These are phyloP conservation scores for Spathaspora girioi DNA, from an alignment of 805 yeast genomes.

Conservation along the genomic window DNA sequence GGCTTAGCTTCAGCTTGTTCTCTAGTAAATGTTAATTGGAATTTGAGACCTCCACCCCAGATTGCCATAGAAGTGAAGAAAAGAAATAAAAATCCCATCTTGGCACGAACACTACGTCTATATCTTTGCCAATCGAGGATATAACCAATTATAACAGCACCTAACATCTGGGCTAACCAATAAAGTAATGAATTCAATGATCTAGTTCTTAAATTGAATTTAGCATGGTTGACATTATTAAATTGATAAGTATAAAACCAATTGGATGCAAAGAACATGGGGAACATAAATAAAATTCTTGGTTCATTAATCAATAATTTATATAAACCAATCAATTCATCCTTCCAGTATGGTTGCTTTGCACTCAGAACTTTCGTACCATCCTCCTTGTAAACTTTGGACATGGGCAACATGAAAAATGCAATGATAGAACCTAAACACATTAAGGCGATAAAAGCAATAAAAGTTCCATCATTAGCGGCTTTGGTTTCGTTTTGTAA, in stretches of 20 bases:
- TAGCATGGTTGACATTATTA: conserved; percentile 52
- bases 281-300: conserved; percentile 45
- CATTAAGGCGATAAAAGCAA: conserved; percentile 53
- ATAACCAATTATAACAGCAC: conserved; percentile 49
- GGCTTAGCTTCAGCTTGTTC: conserved; percentile 21
- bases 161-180: conserved; percentile 60
- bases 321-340: conserved; percentile 42
- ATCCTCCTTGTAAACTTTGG: conserved; percentile 47
- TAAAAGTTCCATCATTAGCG: conserved; percentile 48
- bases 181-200: conserved; percentile 58
- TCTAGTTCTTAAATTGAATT: conserved; percentile 57
- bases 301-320: conserved; percentile 38
- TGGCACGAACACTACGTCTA: conserved; percentile 44
- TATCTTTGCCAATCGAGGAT: conserved; percentile 42
- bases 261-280: conserved; percentile 61
- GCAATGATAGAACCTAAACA: conserved; percentile 44
- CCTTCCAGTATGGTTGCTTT: conserved; percentile 43
- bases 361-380: conserved; percentile 45
- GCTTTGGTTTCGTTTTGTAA: conserved; percentile 33
- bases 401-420: conserved; percentile 43
- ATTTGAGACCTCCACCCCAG: conserved; percentile 59
- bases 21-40: conserved; percentile 42
- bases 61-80: conserved; percentile 41
- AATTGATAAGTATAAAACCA: conserved; percentile 68
- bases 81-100: conserved; percentile 40